A percentile compares a stretch with the other conserved stretches of the same genome.
phyloP scores from a whole-genome alignment of 1,284 basidiomycete genomes.

The Moesziomyces antarcticus region DNA sequence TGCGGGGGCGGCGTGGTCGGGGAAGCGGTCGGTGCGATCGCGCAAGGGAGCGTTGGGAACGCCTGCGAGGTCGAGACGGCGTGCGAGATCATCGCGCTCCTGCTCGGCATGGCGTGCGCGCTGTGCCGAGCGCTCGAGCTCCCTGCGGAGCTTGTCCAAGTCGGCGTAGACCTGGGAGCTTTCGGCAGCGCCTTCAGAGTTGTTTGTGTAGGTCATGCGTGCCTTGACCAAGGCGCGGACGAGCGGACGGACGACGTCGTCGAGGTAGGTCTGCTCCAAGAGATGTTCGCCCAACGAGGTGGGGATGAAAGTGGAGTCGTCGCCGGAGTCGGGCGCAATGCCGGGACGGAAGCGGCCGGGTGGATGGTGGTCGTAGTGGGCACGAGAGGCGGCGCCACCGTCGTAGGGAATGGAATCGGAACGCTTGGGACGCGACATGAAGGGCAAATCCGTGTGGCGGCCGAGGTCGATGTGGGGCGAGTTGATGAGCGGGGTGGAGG shows the following conservation, averaged over 20 bases:
- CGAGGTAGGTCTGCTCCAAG: constrained; percentile 47
- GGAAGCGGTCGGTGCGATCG: constrained; percentile 22
- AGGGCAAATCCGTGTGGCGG: constrained; percentile 17
- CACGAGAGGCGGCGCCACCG: constrained; percentile 5
- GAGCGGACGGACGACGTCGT: constrained; percentile 45
- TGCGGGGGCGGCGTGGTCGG: constrained; percentile 5
- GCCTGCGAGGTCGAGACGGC: constrained; percentile 41
- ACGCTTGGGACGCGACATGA: constrained; percentile 26
- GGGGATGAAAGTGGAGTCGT: constrained; percentile 37
- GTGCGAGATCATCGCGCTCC: constrained; percentile 44
- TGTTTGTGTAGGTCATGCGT: constrained; percentile 26
- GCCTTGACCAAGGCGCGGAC: constrained; percentile 48
- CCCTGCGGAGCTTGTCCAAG: constrained; percentile 44
- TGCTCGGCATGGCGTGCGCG: constrained; percentile 42
- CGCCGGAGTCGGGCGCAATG: constrained; percentile 16
- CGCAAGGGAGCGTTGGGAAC: constrained; percentile 8
- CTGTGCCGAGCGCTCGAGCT: constrained; percentile 36
- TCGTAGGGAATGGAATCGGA: constrained; percentile 25
- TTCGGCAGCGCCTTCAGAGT: constrained; percentile 10
- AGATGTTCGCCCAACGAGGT: constrained; percentile 45
- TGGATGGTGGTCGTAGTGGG: constrained; percentile 4
- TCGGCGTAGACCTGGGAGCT: constrained; percentile 37
- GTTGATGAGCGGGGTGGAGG: constrained; percentile 34
- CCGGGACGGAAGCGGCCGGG: background rate
- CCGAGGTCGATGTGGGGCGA: constrained; percentile 22